A percentile compares a stretch with the other conserved stretches of the same genome.
phyloP scores from a whole-genome alignment of 208 protist genomes.

The Vickermania spadyakhi region DNA sequence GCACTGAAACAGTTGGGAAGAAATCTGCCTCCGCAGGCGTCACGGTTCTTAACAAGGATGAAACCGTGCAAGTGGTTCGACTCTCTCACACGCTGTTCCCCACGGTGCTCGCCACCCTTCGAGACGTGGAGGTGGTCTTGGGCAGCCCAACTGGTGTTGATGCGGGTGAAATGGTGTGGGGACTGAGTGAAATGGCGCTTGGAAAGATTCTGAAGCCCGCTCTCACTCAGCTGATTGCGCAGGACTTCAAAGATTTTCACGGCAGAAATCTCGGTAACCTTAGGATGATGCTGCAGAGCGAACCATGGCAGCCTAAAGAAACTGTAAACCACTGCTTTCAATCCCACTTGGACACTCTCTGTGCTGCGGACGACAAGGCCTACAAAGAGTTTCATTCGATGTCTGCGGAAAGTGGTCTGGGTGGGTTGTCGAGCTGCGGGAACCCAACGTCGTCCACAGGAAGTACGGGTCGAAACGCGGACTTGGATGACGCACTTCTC shows the following conservation, averaged over 20 bases:
- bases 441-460: too few species aligned
- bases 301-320: slow-evolving; percentile 55
- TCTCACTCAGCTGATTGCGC: slow-evolving; percentile 34
- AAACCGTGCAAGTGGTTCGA: slow-evolving; percentile 26
- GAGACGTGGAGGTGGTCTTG: background rate
- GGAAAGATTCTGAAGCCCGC: slow-evolving; percentile 29
- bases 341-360: slow-evolving; percentile 48
- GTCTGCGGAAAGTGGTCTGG: slow-evolving; percentile 5
- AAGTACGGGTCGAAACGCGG: background rate
- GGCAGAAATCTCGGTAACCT: slow-evolving; percentile 46
- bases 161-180: slow-evolving; percentile 13
- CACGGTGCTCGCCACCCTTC: background rate
- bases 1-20: slow-evolving; percentile 6
- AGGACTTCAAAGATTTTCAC: slow-evolving; percentile 53
- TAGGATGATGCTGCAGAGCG: slow-evolving; percentile 45
- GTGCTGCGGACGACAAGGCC: slow-evolving; percentile 21
- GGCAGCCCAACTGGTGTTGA: background rate
- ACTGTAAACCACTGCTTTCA: slow-evolving; percentile 47
- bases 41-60: slow-evolving; percentile 4
- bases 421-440: background rate
- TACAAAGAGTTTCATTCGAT: slow-evolving; percentile 22
- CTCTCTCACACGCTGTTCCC: background rate
- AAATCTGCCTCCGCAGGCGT: background rate
- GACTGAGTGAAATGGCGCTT: slow-evolving; percentile 9
- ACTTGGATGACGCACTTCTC: slow-evolving; percentile 11